Evolutionary conservation across 805 yeast species (phyloP), one percentile per base, ranked within the genome.

Genomic region (Suhomyces vadensis): DNA sequence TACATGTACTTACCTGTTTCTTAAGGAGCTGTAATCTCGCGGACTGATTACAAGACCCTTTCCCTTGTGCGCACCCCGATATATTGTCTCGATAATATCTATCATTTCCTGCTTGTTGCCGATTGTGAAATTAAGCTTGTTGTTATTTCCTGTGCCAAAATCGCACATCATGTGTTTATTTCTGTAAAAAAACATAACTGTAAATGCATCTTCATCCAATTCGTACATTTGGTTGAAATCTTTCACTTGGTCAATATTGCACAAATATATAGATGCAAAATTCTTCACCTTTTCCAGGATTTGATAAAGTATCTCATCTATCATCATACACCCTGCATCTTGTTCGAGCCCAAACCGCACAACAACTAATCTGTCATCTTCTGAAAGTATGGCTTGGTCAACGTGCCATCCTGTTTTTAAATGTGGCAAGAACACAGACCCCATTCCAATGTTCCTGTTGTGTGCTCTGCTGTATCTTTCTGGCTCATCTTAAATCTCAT

Each of bases 101-200:
- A 94, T 86, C 73, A 94, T 65, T 54, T 90, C 97, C 61, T 92
- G 97, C 48, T 85, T 83, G 60, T 87, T 87, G 33, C 79, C 82
- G 9, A 81, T 74, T 41, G 61, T 56, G 64, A 92, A 92, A 58
- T 89, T 90, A 70, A 94, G 71, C 72, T 94, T 92, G 72, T 94
- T 94, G 65, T 94, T 94, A 61, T 94, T 90, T 24, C 99, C 99
- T 0, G 98, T 94, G 2, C 99, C 99, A 64, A 91, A 90, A 71
- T 94, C 99, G 65, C 97, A 88, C 95, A 94, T 82, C 95, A 92
- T 91, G 64, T 92, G 98, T 62, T 89, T 86, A 67, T 92, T 92
- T 41, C 95, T 73, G 67, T 78, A 89, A 64, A 94, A 92, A 60
- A 92, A 91, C 98, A 94, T 94, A 41, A 94, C 73, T 35, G 96